These are phyloP conservation scores for Phytopythium cucurbitacearum DNA, from an alignment of 352 stramenopile genomes.

Conservation along the genomic window DNA sequence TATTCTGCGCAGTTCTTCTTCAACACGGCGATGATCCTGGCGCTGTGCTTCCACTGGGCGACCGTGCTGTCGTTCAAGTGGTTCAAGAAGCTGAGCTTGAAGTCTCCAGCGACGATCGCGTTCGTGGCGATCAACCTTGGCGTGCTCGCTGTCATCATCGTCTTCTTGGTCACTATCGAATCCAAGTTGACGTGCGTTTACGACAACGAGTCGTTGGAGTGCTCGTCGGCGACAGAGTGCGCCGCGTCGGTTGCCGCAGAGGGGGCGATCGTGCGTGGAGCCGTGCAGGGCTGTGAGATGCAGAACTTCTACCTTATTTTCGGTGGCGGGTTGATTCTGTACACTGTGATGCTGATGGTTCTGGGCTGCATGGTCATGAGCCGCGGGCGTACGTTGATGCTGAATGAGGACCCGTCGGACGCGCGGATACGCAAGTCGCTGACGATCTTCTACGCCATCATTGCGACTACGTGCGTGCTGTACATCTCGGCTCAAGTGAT, in stretches of 20 bases:
- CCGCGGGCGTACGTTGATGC: slow-evolving; percentile 74
- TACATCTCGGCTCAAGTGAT: slow-evolving; percentile 87
- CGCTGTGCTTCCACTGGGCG: slow-evolving; percentile 85
- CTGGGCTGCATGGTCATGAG: slow-evolving; percentile 87
- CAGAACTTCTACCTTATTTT: slow-evolving; percentile 79
- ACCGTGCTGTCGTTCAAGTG: slow-evolving; percentile 82
- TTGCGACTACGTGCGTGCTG: slow-evolving; percentile 81
- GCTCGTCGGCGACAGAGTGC: slow-evolving; percentile 52
- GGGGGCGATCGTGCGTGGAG: slow-evolving; percentile 60
- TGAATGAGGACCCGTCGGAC: slow-evolving; percentile 82
- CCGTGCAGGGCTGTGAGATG: slow-evolving; percentile 70
- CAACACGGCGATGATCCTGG: slow-evolving; percentile 84
- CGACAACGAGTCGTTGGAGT: slow-evolving; percentile 48
- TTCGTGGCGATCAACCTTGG: slow-evolving; percentile 64
- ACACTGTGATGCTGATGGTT: slow-evolving; percentile 82
- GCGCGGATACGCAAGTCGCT: slow-evolving; percentile 78
- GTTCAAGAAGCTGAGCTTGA: slow-evolving; percentile 85
- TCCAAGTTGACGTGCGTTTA: slow-evolving; percentile 74
- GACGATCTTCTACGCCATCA: slow-evolving; percentile 88
- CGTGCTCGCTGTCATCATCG: slow-evolving; percentile 65
- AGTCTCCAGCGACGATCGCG: slow-evolving; percentile 66
- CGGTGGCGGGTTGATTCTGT: slow-evolving; percentile 74
- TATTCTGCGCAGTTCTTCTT: slow-evolving; percentile 87
- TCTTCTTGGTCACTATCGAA: slow-evolving; percentile 44
- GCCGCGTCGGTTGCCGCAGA: slow-evolving; percentile 52